Percentiles rank a stretch among this genome's conserved stretches.
Evolutionary conservation across 2,329 filamentous ascomycete species (phyloP).

Genomic region (Pseudocercospora macadamiae): DNA sequence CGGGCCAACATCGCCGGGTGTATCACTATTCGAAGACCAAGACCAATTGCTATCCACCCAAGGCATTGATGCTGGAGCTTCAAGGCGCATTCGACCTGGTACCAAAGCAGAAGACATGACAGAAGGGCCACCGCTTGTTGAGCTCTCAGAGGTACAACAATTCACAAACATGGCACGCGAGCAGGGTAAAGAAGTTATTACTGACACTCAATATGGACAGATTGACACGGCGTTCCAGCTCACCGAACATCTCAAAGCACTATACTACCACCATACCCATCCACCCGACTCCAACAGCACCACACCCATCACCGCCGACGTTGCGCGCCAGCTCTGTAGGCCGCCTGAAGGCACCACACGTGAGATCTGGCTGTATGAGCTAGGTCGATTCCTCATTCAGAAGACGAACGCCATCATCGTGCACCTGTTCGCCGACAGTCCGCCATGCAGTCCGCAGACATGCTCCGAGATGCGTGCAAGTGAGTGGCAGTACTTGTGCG

Average conservation of each 20-base stretch:
- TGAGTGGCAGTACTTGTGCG: conserved; percentile 98
- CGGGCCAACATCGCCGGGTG: conserved; percentile 73
- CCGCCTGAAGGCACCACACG: conserved; percentile 81
- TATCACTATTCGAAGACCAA: conserved; percentile 62
- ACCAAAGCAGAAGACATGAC: conserved; percentile 93
- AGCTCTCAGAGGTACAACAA: conserved; percentile 73
- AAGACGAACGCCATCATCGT: conserved; percentile 93
- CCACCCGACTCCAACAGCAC: conserved; percentile 74
- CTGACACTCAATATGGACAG: conserved; percentile 51
- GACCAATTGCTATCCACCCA: conserved; percentile 59
- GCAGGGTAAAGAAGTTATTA: neutral
- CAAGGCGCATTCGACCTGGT: conserved; percentile 85
- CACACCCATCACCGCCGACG: conserved; percentile 72
- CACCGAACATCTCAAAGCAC: conserved; percentile 92
- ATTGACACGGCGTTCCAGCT: conserved; percentile 97
- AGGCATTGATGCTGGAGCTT: conserved; percentile 72
- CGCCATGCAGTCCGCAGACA: conserved; percentile 83
- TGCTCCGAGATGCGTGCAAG: conserved; percentile 98
- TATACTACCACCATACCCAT: conserved; percentile 80
- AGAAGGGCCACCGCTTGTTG: conserved; percentile 83
- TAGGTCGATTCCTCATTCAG: conserved; percentile 92
- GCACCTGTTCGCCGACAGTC: conserved; percentile 87
- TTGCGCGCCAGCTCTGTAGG: conserved; percentile 74
- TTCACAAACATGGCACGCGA: neutral
- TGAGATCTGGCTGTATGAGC: conserved; percentile 94